A percentile compares a stretch with the other conserved stretches of the same genome.
Conservation (phyloP, 2,329 filamentous ascomycete species). For the Colletotrichum tabaci region DNA sequence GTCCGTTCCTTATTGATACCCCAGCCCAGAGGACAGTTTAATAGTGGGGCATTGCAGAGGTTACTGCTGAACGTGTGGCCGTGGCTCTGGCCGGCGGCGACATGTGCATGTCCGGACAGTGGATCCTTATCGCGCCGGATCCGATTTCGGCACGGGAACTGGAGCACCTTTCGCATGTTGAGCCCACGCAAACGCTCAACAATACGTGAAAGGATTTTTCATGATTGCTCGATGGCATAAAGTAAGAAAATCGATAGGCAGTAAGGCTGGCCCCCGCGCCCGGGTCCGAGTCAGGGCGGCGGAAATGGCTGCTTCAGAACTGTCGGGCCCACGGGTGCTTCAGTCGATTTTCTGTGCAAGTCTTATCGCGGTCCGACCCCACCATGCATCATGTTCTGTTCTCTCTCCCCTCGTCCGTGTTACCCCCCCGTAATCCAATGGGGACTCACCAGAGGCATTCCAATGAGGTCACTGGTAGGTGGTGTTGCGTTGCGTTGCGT, state of each 20-base stretch:
- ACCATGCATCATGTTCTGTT: constrained; percentile 4
- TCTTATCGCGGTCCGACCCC: constrained; percentile 34
- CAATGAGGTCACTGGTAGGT: constrained; percentile 20
- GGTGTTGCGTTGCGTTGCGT: neutral
- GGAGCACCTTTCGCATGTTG: neutral
- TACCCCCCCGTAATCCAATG: constrained; percentile 8
- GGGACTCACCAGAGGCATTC: neutral
- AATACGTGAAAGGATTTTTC: neutral
- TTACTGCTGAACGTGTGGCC: neutral
- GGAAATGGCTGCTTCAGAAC: constrained; percentile 1
- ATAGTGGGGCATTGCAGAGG: constrained; percentile 14
- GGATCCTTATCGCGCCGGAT: constrained; percentile 31
- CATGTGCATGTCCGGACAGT: neutral
- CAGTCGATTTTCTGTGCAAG: constrained; percentile 8
- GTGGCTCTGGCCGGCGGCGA: constrained; percentile 37
- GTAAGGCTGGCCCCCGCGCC: neutral
- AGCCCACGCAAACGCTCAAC: constrained; percentile 12
- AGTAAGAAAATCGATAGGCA: constrained; percentile 9
- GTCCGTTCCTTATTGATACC: neutral
- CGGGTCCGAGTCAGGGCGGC: neutral
- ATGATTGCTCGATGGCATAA: constrained; percentile 24
- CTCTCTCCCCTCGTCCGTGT: constrained; percentile 1
- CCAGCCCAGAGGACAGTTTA: constrained; percentile 16
- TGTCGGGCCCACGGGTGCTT: neutral
- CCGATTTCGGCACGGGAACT: constrained; percentile 29